Conservation (phyloP, 305 asterid genomes). For the Fraxinus floribunda region DNA sequence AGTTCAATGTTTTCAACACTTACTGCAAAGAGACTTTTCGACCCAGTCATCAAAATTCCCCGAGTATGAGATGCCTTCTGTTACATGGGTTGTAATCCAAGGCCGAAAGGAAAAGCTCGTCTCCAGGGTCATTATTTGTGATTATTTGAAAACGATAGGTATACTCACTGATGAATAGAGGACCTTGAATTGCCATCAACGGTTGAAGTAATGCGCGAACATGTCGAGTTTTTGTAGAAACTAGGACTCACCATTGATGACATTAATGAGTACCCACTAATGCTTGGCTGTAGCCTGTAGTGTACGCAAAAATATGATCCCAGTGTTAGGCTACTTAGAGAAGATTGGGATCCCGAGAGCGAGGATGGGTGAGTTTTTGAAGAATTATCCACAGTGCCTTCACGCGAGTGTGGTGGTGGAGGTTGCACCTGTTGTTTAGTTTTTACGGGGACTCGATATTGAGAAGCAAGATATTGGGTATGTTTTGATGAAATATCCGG, state of each 20-base stretch:
- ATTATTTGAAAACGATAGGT: conserved; percentile 76
- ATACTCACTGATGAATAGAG: conserved; percentile 81
- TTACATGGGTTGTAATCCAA: conserved; percentile 82
- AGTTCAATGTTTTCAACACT: conserved; percentile 19
- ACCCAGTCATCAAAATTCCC: conserved; percentile 58
- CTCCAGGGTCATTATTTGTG: conserved; percentile 78
- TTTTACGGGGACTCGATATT: conserved; percentile 83
- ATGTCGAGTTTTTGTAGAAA: conserved; percentile 87
- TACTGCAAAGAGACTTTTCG: conserved; percentile 36
- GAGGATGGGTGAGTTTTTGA: conserved; percentile 79
- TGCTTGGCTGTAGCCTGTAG: conserved; percentile 94
- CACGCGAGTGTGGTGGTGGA: conserved; percentile 90
- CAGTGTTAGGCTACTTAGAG: conserved; percentile 80
- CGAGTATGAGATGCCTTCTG: conserved; percentile 88
- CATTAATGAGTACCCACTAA: conserved; percentile 78
- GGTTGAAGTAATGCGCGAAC: conserved; percentile 85
- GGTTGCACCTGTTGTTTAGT: conserved; percentile 71
- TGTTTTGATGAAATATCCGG: conserved; percentile 88
- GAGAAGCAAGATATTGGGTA: conserved; percentile 85
- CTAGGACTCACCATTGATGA: conserved; percentile 79
- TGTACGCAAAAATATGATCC: conserved; percentile 74
- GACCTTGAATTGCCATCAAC: conserved; percentile 82
- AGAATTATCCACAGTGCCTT: conserved; percentile 77
- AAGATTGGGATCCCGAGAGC: conserved; percentile 79
- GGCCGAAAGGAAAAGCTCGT: conserved; percentile 68